Evolutionary conservation across 1,139 yeast genomes (phyloP), one percentile per base, ranked within the genome.

Genomic region (Suhomyces terraborum): DNA sequence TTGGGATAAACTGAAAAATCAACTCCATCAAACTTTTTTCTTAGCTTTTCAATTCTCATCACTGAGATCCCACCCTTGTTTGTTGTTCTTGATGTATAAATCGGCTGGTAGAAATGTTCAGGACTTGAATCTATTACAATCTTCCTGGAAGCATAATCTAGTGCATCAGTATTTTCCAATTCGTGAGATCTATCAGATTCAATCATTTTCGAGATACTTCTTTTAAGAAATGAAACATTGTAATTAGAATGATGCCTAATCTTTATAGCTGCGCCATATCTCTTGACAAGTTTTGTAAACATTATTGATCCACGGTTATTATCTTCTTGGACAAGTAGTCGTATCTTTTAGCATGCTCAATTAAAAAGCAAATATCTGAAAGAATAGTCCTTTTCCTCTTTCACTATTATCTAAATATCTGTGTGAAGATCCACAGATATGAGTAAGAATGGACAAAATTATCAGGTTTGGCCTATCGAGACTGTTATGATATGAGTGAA

Each of bases 1-100:
- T 54, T 45, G 1, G 44, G 48, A 29, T 47, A 47, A 20, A 41
- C 39, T 3, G 41, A 20, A 40, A 62, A 64, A 32, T 61, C 62
- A 25, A 44, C 40, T 6, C 42, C 37, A 2, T 43, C 48, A 40
- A 55, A 66, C 22, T 35, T 32, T 4, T 31, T 18, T 10, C 63
- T 40, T 39, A 66, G 65, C 7, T 47, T 42, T 14, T 54, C 49
- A 6, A 61, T 46, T 23, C 62, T 43, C 14, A 51, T 9, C 9
- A 45, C 30, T 14, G 29, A 35, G 13, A 41, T 42, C 3, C 25
- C 20, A 3, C 39, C 32, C 2, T 31, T 31, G 1, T 25, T 18
- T 14, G 22, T 16, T 3, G 28, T 34, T 36, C 57, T 41, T 20
- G 58, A 48, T 1, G 32, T 27, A 5, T 46, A 36, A 13, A 62